phyloP scores from a whole-genome alignment of 306 rosid species.

The Dryas octopetala region DNA sequence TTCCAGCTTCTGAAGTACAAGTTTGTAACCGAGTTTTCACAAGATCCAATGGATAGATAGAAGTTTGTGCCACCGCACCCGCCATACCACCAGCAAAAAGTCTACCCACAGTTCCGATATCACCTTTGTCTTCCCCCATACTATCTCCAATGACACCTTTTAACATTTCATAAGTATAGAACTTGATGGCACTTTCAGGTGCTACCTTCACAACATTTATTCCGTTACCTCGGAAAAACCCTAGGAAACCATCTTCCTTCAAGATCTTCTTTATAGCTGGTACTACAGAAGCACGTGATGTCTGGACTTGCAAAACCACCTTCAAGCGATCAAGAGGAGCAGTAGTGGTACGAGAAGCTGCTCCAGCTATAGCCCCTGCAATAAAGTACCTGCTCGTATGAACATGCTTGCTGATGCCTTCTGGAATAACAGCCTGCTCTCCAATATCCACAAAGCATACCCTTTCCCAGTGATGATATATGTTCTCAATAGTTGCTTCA shows the following conservation, averaged over 20 bases:
- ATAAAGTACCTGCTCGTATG: slow-evolving; percentile 83
- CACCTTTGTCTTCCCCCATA: slow-evolving; percentile 52
- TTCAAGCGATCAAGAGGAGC: slow-evolving; percentile 95
- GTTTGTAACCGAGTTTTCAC: slow-evolving; percentile 91
- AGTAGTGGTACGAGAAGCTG: slow-evolving; percentile 88
- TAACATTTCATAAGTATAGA: slow-evolving; percentile 75
- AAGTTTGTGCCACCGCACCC: slow-evolving; percentile 91
- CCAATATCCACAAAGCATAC: slow-evolving; percentile 94
- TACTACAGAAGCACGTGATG: slow-evolving; percentile 48
- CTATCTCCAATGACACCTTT: slow-evolving; percentile 52
- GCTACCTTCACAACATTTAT: slow-evolving; percentile 91
- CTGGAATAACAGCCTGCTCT: slow-evolving; percentile 84
- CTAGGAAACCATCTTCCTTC: slow-evolving; percentile 73
- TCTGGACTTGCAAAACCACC: slow-evolving; percentile 87
- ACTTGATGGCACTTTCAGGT: slow-evolving; percentile 93
- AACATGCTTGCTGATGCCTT: slow-evolving; percentile 80
- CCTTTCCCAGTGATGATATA: slow-evolving; percentile 93
- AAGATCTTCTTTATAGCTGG: slow-evolving; percentile 74
- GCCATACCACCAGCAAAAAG: slow-evolving; percentile 87
- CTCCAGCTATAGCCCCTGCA: slow-evolving; percentile 97
- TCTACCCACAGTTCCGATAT: slow-evolving; percentile 65
- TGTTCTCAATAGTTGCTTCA: slow-evolving; percentile 94
- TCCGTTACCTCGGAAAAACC: slow-evolving; percentile 93
- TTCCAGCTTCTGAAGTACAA: slow-evolving; percentile 54
- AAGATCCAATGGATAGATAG: slow-evolving; percentile 89